These are phyloP conservation scores for Artemisia argyi DNA, from an alignment of 129 eudicot genomes.

Conservation along the genomic window DNA sequence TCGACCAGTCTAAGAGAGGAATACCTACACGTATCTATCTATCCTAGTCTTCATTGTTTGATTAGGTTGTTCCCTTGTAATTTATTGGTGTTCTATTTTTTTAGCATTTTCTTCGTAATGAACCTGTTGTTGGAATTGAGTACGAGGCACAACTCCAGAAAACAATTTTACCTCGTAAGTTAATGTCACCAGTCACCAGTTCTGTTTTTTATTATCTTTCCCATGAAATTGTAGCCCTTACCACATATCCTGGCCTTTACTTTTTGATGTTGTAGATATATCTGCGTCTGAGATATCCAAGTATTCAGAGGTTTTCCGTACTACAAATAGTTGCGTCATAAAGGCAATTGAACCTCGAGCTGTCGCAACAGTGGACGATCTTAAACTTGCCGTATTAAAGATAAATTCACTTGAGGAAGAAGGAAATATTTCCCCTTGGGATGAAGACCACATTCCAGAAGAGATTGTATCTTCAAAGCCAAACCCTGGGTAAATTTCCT, in stretches of 20 bases:
- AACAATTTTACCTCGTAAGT: constrained; percentile 81
- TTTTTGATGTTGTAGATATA: constrained; percentile 55
- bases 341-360: constrained; percentile 85
- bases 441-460: constrained; percentile 83
- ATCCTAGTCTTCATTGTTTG: constrained; percentile 10
- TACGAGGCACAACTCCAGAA: constrained; percentile 93
- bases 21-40: constrained; percentile 63
- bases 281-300: constrained; percentile 81
- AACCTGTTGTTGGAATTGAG: constrained; percentile 88
- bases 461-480: constrained; percentile 74
- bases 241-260: constrained; percentile 12
- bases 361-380: constrained; percentile 58
- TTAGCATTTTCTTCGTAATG: constrained; percentile 90
- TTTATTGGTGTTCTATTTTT: constrained; percentile 18
- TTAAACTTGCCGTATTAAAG: constrained; percentile 58
- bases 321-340: constrained; percentile 74
- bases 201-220: constrained; percentile 16
- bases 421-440: constrained; percentile 63
- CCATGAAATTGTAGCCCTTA: neutral
- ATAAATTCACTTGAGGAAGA: constrained; percentile 71
- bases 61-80: constrained; percentile 28
- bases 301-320: constrained; percentile 72
- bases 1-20: constrained; percentile 80
- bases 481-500: constrained; percentile 67
- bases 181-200: neutral